Conservation (phyloP, 805 yeast genomes). For the Ogataea naganishii region DNA sequence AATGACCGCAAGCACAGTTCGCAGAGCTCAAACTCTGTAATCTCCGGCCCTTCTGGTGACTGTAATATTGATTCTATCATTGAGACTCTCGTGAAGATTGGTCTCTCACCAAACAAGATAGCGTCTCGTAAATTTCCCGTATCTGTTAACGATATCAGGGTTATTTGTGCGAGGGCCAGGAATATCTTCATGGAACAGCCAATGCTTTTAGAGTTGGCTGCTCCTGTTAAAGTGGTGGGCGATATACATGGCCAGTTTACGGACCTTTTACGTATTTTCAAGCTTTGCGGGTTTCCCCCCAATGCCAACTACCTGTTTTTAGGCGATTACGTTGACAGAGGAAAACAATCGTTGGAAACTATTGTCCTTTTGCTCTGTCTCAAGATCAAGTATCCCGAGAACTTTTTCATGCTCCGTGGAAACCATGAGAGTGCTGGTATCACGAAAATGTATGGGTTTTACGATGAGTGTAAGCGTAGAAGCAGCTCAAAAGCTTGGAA, state of each 20-base stretch:
- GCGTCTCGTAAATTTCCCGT: conserved; percentile 42
- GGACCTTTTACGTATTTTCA: conserved; percentile 46
- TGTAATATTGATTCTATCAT: conserved; percentile 57
- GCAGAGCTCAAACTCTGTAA: conserved; percentile 6
- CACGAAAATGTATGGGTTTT: conserved; percentile 52
- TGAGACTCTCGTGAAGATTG: conserved; percentile 47
- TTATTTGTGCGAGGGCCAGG: conserved; percentile 48
- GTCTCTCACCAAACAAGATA: conserved; percentile 32
- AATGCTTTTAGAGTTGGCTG: conserved; percentile 51
- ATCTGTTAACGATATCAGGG: conserved; percentile 43
- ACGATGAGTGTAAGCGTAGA: conserved; percentile 53
- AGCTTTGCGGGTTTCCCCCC: conserved; percentile 55
- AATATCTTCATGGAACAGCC: conserved; percentile 59
- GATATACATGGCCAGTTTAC: conserved; percentile 68
- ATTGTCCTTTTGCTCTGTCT: conserved; percentile 41
- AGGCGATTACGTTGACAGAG: conserved; percentile 56
- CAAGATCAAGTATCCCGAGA: conserved; percentile 52
- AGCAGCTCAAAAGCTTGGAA: conserved; percentile 41
- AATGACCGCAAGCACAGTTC: not conserved
- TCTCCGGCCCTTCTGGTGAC: no score
- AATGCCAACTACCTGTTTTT: conserved; percentile 44
- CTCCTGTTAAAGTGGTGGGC: conserved; percentile 79
- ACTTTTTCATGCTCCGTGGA: conserved; percentile 51
- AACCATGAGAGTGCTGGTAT: conserved; percentile 53
- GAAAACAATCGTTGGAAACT: conserved; percentile 49